phyloP scores from a whole-genome alignment of 2,329 filamentous ascomycete genomes.

The Neonectria punicea region DNA sequence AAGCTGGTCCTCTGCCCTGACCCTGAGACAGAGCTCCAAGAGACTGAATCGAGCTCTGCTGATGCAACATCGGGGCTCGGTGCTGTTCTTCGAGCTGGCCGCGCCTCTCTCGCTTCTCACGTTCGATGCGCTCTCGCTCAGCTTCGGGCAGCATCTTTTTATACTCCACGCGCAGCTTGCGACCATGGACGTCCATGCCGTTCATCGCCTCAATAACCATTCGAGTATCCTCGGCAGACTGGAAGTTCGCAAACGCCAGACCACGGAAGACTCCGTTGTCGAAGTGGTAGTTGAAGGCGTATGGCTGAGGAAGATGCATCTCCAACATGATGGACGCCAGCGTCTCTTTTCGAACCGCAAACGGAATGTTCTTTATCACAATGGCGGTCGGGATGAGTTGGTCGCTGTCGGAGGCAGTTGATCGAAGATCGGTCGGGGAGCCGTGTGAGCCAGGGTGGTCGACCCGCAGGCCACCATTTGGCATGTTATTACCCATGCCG shows the following conservation, averaged over 20 bases:
- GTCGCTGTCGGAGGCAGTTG: conserved; percentile 68
- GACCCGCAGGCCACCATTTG: conserved; percentile 56
- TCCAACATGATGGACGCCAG: conserved; percentile 94
- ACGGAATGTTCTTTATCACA: conserved; percentile 99
- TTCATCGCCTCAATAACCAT: conserved; percentile 95
- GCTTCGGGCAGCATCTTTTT: conserved; percentile 99
- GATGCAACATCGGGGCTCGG: conserved; percentile 79
- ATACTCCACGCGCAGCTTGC: conserved; percentile 96
- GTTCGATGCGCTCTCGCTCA: conserved; percentile 93
- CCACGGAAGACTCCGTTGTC: conserved; percentile 97
- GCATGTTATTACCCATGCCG: conserved; percentile 50
- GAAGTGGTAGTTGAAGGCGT: conserved; percentile 99
- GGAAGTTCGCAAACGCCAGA: conserved; percentile 97
- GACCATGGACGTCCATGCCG: conserved; percentile 92
- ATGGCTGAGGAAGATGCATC: conserved; percentile 91
- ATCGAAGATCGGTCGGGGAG: conserved; percentile 55
- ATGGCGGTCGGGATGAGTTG: conserved; percentile 98
- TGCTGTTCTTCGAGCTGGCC: conserved; percentile 98
- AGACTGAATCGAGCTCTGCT: conserved; percentile 87
- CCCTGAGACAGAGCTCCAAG: conserved; percentile 73
- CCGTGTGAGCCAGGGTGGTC: conserved; percentile 54
- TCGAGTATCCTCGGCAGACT: conserved; percentile 91
- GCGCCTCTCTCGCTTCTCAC: conserved; percentile 94
- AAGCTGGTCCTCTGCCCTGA: conserved; percentile 58
- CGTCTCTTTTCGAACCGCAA: conserved; percentile 97